Evolutionary conservation across 1,284 basidiomycete genomes (phyloP).

Genomic region (Golubevia sp.): DNA sequence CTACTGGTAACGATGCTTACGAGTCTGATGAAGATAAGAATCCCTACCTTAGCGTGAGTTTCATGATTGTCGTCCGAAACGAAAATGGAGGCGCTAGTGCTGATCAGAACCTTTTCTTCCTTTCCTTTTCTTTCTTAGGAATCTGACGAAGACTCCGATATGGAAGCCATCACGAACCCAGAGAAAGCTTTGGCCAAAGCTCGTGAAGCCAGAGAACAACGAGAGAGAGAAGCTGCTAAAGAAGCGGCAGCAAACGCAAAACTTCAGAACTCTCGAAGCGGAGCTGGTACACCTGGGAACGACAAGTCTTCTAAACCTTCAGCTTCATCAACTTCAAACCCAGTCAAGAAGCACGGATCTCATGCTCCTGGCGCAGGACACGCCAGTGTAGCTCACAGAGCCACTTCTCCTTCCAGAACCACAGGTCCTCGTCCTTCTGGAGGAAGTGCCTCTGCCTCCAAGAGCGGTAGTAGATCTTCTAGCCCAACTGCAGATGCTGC

Average conservation of each 20-base stretch:
- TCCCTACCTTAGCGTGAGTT: background rate
- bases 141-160: conserved; percentile 50
- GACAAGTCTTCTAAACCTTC: conserved; percentile 2
- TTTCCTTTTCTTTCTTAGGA: background rate
- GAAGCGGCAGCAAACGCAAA: conserved; percentile 3
- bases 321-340: conserved; percentile 21
- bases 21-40: background rate
- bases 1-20: conserved; percentile 52
- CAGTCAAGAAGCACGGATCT: conserved; percentile 22
- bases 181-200: conserved; percentile 55
- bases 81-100: conserved; percentile 51
- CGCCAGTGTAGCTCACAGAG: conserved; percentile 36
- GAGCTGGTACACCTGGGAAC: background rate
- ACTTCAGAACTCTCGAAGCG: background rate
- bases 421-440: conserved; percentile 7
- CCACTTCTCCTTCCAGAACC: conserved; percentile 27
- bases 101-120: conserved; percentile 20
- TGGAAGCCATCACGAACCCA: conserved; percentile 53
- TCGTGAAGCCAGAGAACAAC: conserved; percentile 36
- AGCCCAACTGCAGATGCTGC: conserved; percentile 14
- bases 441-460: background rate
- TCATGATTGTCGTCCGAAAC: too few relatives aligned
- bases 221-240: conserved; percentile 27
- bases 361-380: conserved; percentile 40
- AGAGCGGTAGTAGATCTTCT: conserved; percentile 27